Base-by-base conservation (phyloP, 306 rosid genomes). In the Pueraria montana region DNA sequence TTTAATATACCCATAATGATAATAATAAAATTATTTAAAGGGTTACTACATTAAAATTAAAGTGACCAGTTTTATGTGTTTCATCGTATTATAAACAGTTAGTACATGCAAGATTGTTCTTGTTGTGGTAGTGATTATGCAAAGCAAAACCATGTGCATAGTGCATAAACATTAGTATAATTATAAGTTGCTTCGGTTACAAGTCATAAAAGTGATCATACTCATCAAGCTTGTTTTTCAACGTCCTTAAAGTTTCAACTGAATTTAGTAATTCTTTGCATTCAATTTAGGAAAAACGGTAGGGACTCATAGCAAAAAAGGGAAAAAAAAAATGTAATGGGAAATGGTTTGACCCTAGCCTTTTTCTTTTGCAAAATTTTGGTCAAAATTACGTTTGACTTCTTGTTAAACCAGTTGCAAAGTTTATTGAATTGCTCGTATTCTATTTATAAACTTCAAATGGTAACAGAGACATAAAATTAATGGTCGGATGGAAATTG, bases 141-240 rank as follows among this genome's bases (percentile, higher is more conserved):
- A 45, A 11, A 45, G 50, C 50, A 12, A 45, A 45, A 45, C 11
- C 11, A 45, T 45, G 50, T 45, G 4, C 50, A 45, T 12, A 2
- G 50, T 45, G 50, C 50, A 45, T 2, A 45, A 45, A 8, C 61
- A 53, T 53, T 16, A 46, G 74, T 76, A 82, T 1, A 74, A 50
- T 45, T 45, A 45, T 45, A 45, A 45, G 87, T 89, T 67, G 79
- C 93, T 87, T 86, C 70, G 18, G 78, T 74, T 42, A 72, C 90
- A 79, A 84, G 76, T 83, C 80, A 30, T 30, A 30, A 30, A 30
- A 30, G 1, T n/a, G n/a, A n/a, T 30, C 34, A 87, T 85, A 82
- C 77, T 43, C 61, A 43, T 83, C 81, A 26, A 83, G 77, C 58
- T 74, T 83, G 53, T 74, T 32, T 21, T 32, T 30, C 34, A 30